Base-by-base conservation (phyloP, 164 flowering plant species). In the Sextonia rubra region DNA sequence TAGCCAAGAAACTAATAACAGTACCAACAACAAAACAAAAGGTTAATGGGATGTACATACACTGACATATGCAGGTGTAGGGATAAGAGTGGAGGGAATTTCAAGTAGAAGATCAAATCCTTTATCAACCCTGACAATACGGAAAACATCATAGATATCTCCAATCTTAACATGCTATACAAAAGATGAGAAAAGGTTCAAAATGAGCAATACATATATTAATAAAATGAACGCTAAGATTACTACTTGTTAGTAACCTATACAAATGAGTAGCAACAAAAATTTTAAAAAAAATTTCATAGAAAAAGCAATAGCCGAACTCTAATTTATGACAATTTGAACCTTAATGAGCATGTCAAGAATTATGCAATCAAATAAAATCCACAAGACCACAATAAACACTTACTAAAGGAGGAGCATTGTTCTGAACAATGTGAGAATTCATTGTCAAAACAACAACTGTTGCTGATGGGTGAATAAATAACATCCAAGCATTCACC, bases 61-160 rank as follows among this genome's bases (percentile, higher is more conserved):
- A 80, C n/a, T n/a, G n/a, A n/a, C n/a, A n/a, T n/a, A n/a, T n/a
- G n/a, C n/a, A n/a, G n/a, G n/a, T n/a, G n/a, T 77, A 77, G 66
- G 91, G 91, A 80, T 86, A 93, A 97, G 93, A 65, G 60, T 15
- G 37, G 97, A 86, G 49, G 99, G 97, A 70, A 93, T 69, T 80
- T 90, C 95, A 74, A 96, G 89, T 77, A 96, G 83, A 81, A 96
- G 85, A 66, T 98, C 99, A 29, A 79, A 71, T 30, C 92, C 90
- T 81, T 80, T 86, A 78, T 96, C 99, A 74, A 96, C 88, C 82
- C 98, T 85, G 74, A 93, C 81, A 20, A 96, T 85, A n/a, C n/a
- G n/a, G 76, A 97, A 78, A 72, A 78, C 68, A 27, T 93, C 98
- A 84, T 79, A 90, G 23, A 90, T 89, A 72, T 93, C 97, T 58